These are phyloP conservation scores for Pleurotus cornucopiae DNA, from an alignment of 768 basidiomycete species.

Conservation along the genomic window DNA sequence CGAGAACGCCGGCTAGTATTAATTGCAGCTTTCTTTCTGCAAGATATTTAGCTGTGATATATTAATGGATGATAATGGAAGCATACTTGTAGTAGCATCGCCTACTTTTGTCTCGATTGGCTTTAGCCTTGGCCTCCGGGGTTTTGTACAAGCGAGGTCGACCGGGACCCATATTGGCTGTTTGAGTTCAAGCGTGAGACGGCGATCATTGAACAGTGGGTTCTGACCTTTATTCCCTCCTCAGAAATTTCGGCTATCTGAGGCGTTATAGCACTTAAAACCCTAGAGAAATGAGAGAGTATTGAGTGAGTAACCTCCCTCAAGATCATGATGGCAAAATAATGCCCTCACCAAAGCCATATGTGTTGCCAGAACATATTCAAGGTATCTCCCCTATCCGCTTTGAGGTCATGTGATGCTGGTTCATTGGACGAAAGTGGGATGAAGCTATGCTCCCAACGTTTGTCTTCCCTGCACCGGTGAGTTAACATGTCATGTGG, in stretches of 20 bases:
- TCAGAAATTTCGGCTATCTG: background rate
- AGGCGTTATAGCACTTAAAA: background rate
- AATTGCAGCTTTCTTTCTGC: background rate
- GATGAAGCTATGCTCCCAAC: no score
- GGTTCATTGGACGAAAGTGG: background rate
- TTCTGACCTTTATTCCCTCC: no score
- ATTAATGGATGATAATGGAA: background rate
- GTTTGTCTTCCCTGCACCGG: no score
- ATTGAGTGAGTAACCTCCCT: background rate
- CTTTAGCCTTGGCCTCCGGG: conserved; percentile 5
- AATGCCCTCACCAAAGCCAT: background rate
- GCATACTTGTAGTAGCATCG: conserved; percentile 13
- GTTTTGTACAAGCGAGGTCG: conserved; percentile 10
- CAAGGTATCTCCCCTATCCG: background rate
- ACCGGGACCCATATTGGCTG: background rate
- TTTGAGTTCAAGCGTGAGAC: background rate
- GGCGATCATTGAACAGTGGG: background rate
- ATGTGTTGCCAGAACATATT: background rate
- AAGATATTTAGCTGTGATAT: background rate
- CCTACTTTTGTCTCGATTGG: conserved; percentile 14
- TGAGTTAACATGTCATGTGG: no score
- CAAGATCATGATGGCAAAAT: background rate
- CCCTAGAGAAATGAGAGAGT: background rate
- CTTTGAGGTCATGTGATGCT: background rate
- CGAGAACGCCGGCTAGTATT: background rate